These are phyloP conservation scores for Paulinella micropora DNA, from an alignment of 78 protist genomes.

Conservation along the genomic window DNA sequence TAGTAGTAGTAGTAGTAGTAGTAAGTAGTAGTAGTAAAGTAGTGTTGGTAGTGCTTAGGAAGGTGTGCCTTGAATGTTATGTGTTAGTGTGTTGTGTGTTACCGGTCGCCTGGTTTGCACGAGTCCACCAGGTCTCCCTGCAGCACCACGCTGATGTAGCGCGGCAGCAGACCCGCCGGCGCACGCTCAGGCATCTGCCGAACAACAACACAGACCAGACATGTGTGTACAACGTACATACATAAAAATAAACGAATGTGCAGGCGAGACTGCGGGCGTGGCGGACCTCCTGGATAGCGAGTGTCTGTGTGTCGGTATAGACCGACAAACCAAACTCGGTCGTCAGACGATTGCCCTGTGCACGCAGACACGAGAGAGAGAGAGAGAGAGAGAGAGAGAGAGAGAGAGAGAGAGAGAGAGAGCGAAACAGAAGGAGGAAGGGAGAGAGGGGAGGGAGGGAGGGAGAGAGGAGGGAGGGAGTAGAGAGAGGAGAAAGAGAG, in stretches of 20 bases:
- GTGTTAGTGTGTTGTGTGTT: no score
- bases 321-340: conserved; percentile 87
- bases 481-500: no score
- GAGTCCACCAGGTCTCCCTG: conserved; percentile 80
- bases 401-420: no score
- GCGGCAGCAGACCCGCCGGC: conserved; percentile 96
- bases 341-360: conserved; percentile 74
- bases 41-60: not conserved
- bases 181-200: conserved; percentile 96
- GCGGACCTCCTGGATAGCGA: conserved; percentile 11
- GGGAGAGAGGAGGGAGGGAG: no score
- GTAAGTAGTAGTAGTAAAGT: no score
- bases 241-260: no score
- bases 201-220: conserved; percentile 60
- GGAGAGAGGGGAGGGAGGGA: no score
- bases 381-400: no score
- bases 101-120: conserved; percentile 94
- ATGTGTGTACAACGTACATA: not conserved
- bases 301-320: conserved; percentile 71
- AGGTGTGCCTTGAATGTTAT: conserved; percentile 43
- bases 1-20: no score
- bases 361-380: no score
- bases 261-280: no score
- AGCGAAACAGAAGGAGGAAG: no score
- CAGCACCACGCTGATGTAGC: conserved; percentile 68